These are phyloP conservation scores for Coelastrella sp. DNA, from an alignment of 139 green algal species.

Conservation along the genomic window DNA sequence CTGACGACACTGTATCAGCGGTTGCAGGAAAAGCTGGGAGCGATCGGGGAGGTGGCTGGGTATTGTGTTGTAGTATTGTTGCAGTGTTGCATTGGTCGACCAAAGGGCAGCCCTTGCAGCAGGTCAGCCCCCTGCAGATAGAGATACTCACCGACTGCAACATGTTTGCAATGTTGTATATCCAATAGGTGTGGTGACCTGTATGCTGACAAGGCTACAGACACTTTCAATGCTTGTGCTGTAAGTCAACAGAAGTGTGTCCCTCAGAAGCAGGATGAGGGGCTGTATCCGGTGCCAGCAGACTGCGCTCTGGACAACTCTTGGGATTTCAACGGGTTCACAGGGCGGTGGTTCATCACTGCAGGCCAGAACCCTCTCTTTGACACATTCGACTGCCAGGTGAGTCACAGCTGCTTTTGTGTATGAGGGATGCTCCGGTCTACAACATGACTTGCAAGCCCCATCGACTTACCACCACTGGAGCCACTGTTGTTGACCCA, in stretches of 20 bases:
- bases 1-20: conserved; percentile 38
- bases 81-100: too few species aligned
- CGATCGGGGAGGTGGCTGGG: too few species aligned
- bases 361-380: conserved; percentile 89
- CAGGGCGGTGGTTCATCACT: conserved; percentile 91
- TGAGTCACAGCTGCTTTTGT: too few species aligned
- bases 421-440: not conserved
- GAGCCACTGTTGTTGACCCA: too few species aligned
- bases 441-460: too few species aligned
- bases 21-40: not conserved
- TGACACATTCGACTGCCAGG: conserved; percentile 91
- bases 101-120: too few species aligned
- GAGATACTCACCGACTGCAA: too few species aligned
- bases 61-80: too few species aligned
- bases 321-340: conserved; percentile 80
- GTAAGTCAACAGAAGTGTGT: conserved; percentile 91
- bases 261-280: conserved; percentile 77
- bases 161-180: too few species aligned
- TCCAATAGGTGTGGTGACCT: conserved; percentile 82
- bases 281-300: conserved; percentile 63
- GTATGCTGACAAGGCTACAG: conserved; percentile 81
- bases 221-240: conserved; percentile 88
- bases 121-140: too few species aligned
- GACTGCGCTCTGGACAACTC: conserved; percentile 60
- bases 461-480: too few species aligned